Conservation (phyloP, 1,139 yeast genomes). For the Taphrina confusa region DNA sequence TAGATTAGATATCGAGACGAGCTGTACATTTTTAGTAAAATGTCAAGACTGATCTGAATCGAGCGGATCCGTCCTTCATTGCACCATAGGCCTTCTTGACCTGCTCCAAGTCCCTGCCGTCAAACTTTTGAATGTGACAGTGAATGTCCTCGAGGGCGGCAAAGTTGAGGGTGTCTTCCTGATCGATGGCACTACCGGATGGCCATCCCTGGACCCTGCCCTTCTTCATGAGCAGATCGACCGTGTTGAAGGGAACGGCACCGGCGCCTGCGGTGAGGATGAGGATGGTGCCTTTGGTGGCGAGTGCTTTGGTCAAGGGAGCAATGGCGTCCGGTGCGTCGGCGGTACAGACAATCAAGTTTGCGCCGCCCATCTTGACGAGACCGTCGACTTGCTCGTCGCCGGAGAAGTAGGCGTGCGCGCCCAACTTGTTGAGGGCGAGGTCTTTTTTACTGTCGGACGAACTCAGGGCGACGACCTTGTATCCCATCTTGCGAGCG, state of each 20-base stretch:
- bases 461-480: slow-evolving; percentile 50
- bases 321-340: slow-evolving; percentile 1
- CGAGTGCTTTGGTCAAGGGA: slow-evolving; percentile 7
- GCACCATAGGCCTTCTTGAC: slow-evolving; percentile 15
- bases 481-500: slow-evolving; percentile 50
- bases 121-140: slow-evolving; percentile 7
- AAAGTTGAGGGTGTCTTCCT: slow-evolving; percentile 18
- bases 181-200: slow-evolving; percentile 12
- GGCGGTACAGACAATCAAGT: slow-evolving; percentile 21
- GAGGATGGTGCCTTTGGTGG: slow-evolving; percentile 19
- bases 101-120: slow-evolving; percentile 9
- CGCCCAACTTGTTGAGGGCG: slow-evolving; percentile 40
- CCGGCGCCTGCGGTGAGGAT: slow-evolving; percentile 18
- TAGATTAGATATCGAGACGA: no score
- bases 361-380: slow-evolving; percentile 21
- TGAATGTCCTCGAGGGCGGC: slow-evolving; percentile 11
- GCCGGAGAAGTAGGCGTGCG: slow-evolving; percentile 21
- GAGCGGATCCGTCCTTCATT: slow-evolving; percentile 14
- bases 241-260: slow-evolving; percentile 3
- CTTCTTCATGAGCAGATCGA: slow-evolving; percentile 7
- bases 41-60: slow-evolving; percentile 23
- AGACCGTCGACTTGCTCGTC: slow-evolving; percentile 17
- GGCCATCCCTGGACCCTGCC: slow-evolving; percentile 22
- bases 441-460: slow-evolving; percentile 45
- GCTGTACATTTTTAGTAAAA: slow-evolving; percentile 2